These are phyloP conservation scores for Wickerhamiella kurtzmanii DNA, from an alignment of 805 yeast species.

Conservation along the genomic window DNA sequence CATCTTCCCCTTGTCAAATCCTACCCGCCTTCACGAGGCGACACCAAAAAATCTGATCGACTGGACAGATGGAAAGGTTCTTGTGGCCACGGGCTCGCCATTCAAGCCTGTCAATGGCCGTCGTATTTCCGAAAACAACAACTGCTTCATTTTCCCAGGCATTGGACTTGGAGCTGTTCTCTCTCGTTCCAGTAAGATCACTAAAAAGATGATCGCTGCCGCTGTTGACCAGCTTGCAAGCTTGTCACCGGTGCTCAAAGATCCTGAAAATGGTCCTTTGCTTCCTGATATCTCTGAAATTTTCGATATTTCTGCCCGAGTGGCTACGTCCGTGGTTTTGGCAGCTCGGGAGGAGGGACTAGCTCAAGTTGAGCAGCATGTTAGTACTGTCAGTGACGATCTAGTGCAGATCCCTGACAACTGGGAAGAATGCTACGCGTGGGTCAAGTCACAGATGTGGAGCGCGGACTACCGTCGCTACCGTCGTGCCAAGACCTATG, in stretches of 20 bases:
- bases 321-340: constrained; percentile 83
- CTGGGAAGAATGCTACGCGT: constrained; percentile 45
- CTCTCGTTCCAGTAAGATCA: constrained; percentile 67
- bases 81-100: constrained; percentile 94
- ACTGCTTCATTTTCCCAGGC: constrained; percentile 95
- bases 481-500: constrained; percentile 6
- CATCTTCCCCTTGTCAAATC: constrained; percentile 89
- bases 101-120: constrained; percentile 83
- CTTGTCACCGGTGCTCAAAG: constrained; percentile 62
- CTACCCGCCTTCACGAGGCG: constrained; percentile 89
- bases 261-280: constrained; percentile 56
- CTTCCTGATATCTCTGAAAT: constrained; percentile 79
- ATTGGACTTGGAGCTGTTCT: constrained; percentile 89
- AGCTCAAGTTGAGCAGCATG: constrained; percentile 63
- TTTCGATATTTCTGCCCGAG: constrained; percentile 75
- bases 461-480: constrained; percentile 64
- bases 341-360: constrained; percentile 76
- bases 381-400: constrained; percentile 48
- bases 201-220: constrained; percentile 85
- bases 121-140: constrained; percentile 82
- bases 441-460: constrained; percentile 96
- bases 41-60: constrained; percentile 74
- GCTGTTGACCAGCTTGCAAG: constrained; percentile 83
- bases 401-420: constrained; percentile 64
- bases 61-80: constrained; percentile 83